phyloP scores from a whole-genome alignment of 2,329 filamentous ascomycete genomes.

The Penicillium sp. region DNA sequence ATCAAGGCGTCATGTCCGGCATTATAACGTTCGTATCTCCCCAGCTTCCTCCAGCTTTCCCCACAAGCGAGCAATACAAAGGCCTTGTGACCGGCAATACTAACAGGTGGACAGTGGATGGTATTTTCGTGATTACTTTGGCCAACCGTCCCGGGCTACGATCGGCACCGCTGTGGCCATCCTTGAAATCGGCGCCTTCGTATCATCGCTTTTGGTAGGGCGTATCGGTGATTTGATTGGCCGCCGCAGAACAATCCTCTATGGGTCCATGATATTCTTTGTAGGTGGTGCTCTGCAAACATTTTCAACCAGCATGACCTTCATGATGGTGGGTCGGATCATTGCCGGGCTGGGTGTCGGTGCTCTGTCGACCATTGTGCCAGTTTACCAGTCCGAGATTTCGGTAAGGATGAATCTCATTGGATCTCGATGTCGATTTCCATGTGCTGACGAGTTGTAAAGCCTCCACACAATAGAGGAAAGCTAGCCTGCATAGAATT shows the following conservation, averaged over 20 bases:
- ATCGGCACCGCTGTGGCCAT: conserved; percentile 98
- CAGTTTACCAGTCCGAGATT: conserved; percentile 90
- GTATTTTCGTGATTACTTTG: conserved; percentile 87
- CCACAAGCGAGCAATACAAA: not conserved
- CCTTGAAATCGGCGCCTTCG: conserved; percentile 85
- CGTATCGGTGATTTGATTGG: conserved; percentile 88
- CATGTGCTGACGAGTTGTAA: not conserved
- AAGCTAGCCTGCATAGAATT: conserved; percentile 98
- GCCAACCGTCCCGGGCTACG: conserved; percentile 77
- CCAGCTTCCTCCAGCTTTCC: not conserved
- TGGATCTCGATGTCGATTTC: not conserved
- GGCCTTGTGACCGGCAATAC: not conserved
- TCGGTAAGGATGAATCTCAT: conserved; percentile 45
- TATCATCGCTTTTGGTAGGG: conserved; percentile 80
- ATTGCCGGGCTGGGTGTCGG: conserved; percentile 82
- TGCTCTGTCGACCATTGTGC: conserved; percentile 84
- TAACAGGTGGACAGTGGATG: conserved; percentile 56
- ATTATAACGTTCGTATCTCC: conserved; percentile 58
- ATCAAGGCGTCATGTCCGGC: conserved; percentile 62
- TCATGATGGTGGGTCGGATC: conserved; percentile 81
- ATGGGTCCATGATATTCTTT: conserved; percentile 84
- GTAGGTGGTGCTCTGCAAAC: conserved; percentile 80
- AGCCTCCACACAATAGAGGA: conserved; percentile 86
- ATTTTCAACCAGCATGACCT: conserved; percentile 72
- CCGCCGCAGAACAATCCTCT: conserved; percentile 81